Conservation (phyloP, 495 filamentous ascomycete genomes). For the Parathielavia appendiculata region DNA sequence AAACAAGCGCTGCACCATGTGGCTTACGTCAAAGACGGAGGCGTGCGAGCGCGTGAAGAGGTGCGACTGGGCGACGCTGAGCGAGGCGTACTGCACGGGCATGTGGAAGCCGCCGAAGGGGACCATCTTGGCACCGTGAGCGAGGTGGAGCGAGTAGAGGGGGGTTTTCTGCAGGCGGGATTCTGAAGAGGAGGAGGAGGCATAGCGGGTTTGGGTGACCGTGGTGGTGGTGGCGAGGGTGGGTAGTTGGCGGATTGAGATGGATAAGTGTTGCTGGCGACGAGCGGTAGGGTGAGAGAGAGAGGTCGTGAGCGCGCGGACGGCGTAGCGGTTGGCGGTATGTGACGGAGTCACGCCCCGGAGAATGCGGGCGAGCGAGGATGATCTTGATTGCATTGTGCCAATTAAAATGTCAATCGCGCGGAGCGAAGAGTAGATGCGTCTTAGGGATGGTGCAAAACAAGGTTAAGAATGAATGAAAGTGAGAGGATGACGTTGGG, state of each 20-base stretch:
- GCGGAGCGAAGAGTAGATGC: background rate
- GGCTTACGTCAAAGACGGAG: constrained; percentile 83
- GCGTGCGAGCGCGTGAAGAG: constrained; percentile 79
- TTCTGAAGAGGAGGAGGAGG: constrained; percentile 32
- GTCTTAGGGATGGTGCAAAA: background rate
- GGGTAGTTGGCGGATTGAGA: background rate
- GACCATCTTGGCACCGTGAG: constrained; percentile 85
- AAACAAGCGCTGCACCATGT: constrained; percentile 67
- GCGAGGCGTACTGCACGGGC: constrained; percentile 80
- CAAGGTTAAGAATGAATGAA: background rate
- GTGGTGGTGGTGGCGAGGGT: background rate
- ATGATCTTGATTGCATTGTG: constrained; percentile 27
- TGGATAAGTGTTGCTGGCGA: background rate
- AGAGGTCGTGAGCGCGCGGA: background rate
- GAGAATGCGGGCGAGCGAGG: constrained; percentile 19
- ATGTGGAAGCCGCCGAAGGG: constrained; percentile 92
- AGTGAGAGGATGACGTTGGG: background rate
- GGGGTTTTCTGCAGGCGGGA: constrained; percentile 59
- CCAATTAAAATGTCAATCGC: constrained; percentile 9
- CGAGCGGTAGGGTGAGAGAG: background rate
- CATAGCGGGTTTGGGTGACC: constrained; percentile 19
- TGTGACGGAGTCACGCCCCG: constrained; percentile 15
- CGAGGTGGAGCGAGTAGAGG: constrained; percentile 76
- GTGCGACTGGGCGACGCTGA: constrained; percentile 74
- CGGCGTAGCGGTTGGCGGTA: constrained; percentile 12